Conservation (phyloP, 2,329 filamentous ascomycete genomes). For the Sporothrix globosa region DNA sequence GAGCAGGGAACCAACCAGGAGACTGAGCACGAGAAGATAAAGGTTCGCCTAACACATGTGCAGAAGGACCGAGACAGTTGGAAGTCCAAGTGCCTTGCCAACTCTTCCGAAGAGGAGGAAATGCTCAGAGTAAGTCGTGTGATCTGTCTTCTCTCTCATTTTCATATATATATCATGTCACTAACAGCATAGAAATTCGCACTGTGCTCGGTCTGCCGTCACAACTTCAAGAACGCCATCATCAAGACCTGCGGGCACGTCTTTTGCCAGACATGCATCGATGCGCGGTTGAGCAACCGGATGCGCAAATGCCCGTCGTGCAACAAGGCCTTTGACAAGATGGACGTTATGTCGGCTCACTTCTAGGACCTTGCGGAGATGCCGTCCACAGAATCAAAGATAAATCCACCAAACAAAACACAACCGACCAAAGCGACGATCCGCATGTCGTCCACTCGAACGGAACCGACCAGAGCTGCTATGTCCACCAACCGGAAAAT, state of each 20-base stretch:
- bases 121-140: conserved; percentile 74
- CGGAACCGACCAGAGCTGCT: neutral
- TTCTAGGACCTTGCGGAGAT: conserved; percentile 36
- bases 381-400: neutral
- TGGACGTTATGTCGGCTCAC: conserved; percentile 80
- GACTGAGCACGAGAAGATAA: conserved; percentile 77
- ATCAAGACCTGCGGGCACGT: conserved; percentile 94
- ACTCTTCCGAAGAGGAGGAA: conserved; percentile 80
- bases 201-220: conserved; percentile 89
- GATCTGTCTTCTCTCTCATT: neutral
- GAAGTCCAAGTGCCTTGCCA: conserved; percentile 80
- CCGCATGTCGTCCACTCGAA: neutral
- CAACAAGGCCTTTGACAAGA: conserved; percentile 85
- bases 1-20: conserved; percentile 66
- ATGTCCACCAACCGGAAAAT: neutral
- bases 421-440: neutral
- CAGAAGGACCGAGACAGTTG: conserved; percentile 83
- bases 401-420: neutral
- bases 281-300: conserved; percentile 84
- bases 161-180: conserved; percentile 42
- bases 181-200: conserved; percentile 63
- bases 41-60: conserved; percentile 73
- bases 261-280: conserved; percentile 89
- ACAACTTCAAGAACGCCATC: conserved; percentile 90
- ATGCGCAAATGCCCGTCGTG: conserved; percentile 96